A percentile compares a stretch with the other conserved stretches of the same genome.
Evolutionary conservation across 306 rosid genomes (phyloP).

Genomic region (Rosa multiflora): DNA sequence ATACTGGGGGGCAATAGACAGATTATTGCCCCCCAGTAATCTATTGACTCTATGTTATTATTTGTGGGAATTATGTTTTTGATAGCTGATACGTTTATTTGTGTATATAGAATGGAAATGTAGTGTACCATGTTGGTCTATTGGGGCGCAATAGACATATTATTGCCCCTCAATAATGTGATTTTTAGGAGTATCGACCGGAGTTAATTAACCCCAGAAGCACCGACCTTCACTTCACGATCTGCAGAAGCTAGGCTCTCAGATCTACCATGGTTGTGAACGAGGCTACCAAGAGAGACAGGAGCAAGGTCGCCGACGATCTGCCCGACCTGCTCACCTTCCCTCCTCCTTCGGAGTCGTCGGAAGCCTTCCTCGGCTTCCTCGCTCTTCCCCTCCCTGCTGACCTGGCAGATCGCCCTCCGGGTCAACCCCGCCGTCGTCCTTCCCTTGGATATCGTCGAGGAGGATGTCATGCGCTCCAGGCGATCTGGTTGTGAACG

Average conservation of each 20-base stretch:
- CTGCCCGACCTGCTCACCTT: conserved; percentile 31
- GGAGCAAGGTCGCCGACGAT: conserved; percentile 21
- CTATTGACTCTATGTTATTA: too few species aligned
- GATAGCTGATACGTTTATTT: too few species aligned
- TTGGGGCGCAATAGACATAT: too few species aligned
- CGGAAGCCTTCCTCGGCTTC: conserved; percentile 24
- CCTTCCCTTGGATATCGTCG: conserved; percentile 28
- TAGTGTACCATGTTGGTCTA: too few species aligned
- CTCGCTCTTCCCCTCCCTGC: conserved; percentile 22
- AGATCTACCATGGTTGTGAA: conserved; percentile 28
- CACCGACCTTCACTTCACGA: too few species aligned
- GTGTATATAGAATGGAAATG: too few species aligned
- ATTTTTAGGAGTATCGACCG: too few species aligned
- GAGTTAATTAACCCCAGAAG: too few species aligned
- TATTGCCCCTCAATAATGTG: too few species aligned
- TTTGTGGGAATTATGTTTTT: too few species aligned
- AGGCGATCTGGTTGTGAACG: conserved; percentile 4
- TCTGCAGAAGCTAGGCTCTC: not conserved
- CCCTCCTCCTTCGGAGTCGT: not conserved
- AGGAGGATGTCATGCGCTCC: conserved; percentile 37
- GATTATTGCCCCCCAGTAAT: too few species aligned
- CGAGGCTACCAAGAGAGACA: conserved; percentile 23
- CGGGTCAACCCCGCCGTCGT: conserved; percentile 14
- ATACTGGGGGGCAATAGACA: too few species aligned
- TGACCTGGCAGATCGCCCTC: conserved; percentile 22